Evolutionary conservation across 352 stramenopile genomes (phyloP).

Genomic region (Phytophthora syringae): DNA sequence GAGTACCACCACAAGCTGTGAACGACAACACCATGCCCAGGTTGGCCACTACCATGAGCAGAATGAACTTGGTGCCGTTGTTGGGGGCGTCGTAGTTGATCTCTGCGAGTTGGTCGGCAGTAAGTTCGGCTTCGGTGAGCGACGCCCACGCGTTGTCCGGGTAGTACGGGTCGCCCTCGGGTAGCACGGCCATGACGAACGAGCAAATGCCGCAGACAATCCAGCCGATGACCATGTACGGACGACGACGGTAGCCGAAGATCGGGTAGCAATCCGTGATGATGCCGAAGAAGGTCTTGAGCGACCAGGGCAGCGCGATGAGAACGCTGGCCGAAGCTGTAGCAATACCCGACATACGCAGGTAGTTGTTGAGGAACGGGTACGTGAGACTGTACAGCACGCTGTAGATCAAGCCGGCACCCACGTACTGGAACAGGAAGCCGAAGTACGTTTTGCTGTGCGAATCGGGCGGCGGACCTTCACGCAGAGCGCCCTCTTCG

Average conservation of each 20-base stretch:
- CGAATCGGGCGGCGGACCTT: slow-evolving; percentile 38
- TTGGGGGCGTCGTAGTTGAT: slow-evolving; percentile 57
- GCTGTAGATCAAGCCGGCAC: slow-evolving; percentile 55
- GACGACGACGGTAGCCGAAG: slow-evolving; percentile 79
- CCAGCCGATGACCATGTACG: slow-evolving; percentile 86
- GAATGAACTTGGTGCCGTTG: slow-evolving; percentile 53
- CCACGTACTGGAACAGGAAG: slow-evolving; percentile 57
- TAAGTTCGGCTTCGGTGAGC: slow-evolving; percentile 37
- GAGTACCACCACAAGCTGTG: slow-evolving; percentile 52
- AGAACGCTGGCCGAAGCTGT: slow-evolving; percentile 51
- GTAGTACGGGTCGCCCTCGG: slow-evolving; percentile 63
- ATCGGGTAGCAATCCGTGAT: slow-evolving; percentile 88
- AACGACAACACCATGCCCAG: slow-evolving; percentile 62
- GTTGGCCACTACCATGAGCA: slow-evolving; percentile 65
- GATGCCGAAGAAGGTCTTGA: slow-evolving; percentile 87
- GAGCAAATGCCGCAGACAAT: slow-evolving; percentile 39
- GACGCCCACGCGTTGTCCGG: slow-evolving; percentile 43
- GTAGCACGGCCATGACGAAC: slow-evolving; percentile 44
- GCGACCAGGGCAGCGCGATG: slow-evolving; percentile 75
- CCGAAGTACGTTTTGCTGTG: slow-evolving; percentile 49
- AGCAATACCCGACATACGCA: slow-evolving; percentile 52
- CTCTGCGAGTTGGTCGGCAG: slow-evolving; percentile 43
- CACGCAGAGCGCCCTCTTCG: slow-evolving; percentile 50
- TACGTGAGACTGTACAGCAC: slow-evolving; percentile 52
- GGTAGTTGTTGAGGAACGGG: slow-evolving; percentile 60